These are phyloP conservation scores for Fusarium cicatricum DNA, from an alignment of 2,329 filamentous ascomycete species.

Conservation along the genomic window DNA sequence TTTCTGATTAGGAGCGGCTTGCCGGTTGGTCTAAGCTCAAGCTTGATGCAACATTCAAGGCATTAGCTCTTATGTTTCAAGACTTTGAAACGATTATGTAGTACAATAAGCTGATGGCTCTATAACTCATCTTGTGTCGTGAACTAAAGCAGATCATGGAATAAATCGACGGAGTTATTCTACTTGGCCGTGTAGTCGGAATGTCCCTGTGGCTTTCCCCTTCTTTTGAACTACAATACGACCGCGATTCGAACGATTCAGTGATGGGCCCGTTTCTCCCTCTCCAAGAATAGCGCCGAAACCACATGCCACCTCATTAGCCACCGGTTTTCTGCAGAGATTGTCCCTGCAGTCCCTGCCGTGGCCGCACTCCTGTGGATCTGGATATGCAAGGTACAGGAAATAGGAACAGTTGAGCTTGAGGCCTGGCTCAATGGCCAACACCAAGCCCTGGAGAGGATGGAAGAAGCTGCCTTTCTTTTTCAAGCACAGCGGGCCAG, in stretches of 20 bases:
- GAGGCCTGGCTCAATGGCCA: background rate
- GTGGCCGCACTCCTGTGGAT: constrained; percentile 3
- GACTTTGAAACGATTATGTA: too few species aligned
- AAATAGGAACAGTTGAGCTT: background rate
- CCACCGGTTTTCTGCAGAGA: constrained; percentile 9
- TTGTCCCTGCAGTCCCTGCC: constrained; percentile 11
- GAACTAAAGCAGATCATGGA: too few species aligned
- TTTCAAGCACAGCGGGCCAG: too few species aligned
- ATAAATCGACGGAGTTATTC: too few species aligned
- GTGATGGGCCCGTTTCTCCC: background rate
- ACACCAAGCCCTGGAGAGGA: background rate
- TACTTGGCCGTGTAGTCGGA: too few species aligned
- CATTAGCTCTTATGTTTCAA: constrained; percentile 1
- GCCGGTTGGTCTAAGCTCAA: constrained; percentile 5
- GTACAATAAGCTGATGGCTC: background rate
- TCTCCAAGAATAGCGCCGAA: constrained; percentile 7
- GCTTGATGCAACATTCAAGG: background rate
- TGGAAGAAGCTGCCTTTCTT: too few species aligned
- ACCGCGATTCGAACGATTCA: background rate
- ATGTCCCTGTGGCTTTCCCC: background rate
- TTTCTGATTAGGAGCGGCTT: constrained; percentile 28
- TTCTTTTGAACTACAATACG: background rate
- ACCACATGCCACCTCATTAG: constrained; percentile 17
- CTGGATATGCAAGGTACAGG: constrained; percentile 9
- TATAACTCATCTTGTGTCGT: too few species aligned